Evolutionary conservation across 2,329 filamentous ascomycete species (phyloP).

Genomic region (Thelonectria discophora): DNA sequence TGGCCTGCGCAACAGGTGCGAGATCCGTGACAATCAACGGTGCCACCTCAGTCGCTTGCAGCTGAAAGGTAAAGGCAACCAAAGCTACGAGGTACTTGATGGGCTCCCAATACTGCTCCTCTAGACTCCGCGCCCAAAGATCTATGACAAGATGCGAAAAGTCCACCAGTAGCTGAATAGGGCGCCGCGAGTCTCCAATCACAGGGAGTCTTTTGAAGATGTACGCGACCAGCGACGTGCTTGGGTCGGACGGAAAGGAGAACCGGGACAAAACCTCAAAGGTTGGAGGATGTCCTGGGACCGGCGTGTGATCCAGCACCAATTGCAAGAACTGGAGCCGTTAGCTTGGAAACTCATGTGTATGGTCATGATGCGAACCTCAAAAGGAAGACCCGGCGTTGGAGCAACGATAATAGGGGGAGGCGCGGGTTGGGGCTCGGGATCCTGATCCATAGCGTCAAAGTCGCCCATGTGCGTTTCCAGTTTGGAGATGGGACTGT

Average conservation of each 20-base stretch:
- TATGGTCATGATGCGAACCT: constrained; percentile 51
- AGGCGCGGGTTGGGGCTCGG: constrained; percentile 27
- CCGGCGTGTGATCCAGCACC: constrained; percentile 69
- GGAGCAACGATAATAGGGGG: constrained; percentile 36
- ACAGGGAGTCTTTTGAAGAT: constrained; percentile 73
- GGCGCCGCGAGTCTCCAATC: constrained; percentile 59
- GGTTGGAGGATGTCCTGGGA: constrained; percentile 65
- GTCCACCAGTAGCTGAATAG: constrained; percentile 66
- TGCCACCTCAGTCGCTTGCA: constrained; percentile 67
- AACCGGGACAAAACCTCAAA: constrained; percentile 74
- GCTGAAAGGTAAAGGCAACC: constrained; percentile 69
- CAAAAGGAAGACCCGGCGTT: constrained; percentile 52
- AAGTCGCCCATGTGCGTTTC: constrained; percentile 60
- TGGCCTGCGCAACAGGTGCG: constrained; percentile 64
- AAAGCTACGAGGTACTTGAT: constrained; percentile 72
- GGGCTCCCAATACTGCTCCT: constrained; percentile 70
- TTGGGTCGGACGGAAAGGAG: constrained; percentile 70
- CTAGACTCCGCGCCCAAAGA: constrained; percentile 73
- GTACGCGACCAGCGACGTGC: constrained; percentile 70
- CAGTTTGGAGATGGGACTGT: constrained; percentile 72
- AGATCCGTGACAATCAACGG: constrained; percentile 67
- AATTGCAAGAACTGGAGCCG: constrained; percentile 64
- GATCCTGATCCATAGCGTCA: constrained; percentile 46
- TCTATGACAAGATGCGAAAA: constrained; percentile 71
- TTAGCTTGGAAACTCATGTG: constrained; percentile 32